A percentile compares a stretch with the other conserved stretches of the same genome.
These are phyloP conservation scores for Barbarea vulgaris DNA, from an alignment of 345 rosid species.

Conservation along the genomic window DNA sequence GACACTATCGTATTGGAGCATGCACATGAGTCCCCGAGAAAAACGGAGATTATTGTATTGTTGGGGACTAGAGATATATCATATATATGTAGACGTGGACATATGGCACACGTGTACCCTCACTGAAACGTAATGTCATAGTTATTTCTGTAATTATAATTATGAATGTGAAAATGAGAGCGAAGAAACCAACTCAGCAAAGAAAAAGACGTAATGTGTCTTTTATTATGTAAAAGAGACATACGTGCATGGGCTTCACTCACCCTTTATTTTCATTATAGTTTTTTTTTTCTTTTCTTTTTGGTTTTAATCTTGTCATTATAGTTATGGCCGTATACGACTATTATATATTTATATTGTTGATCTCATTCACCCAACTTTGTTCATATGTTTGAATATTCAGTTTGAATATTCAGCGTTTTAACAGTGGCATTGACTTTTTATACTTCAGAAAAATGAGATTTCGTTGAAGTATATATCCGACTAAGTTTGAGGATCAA, in stretches of 20 bases:
- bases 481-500: neutral
- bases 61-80: neutral
- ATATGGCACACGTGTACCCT: slow-evolving; percentile 39
- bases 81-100: slow-evolving; percentile 18
- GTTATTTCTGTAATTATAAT: neutral
- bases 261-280: slow-evolving; percentile 8
- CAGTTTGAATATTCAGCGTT: neutral
- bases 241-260: slow-evolving; percentile 40
- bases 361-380: neutral
- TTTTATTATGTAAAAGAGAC: slow-evolving; percentile 35
- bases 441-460: neutral
- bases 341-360: too few relatives aligned
- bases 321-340: neutral
- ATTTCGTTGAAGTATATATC: neutral
- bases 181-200: slow-evolving; percentile 28
- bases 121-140: slow-evolving; percentile 20
- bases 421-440: neutral
- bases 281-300: too few relatives aligned
- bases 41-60: slow-evolving; percentile 32
- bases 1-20: slow-evolving; percentile 23
- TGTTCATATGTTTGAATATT: neutral
- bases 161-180: slow-evolving; percentile 2
- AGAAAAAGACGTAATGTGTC: slow-evolving; percentile 36
- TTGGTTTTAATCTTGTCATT: too few relatives aligned
- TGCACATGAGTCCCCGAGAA: slow-evolving; percentile 44